Base-by-base conservation (phyloP, 805 yeast species). In the Kodamaea leandrae region DNA sequence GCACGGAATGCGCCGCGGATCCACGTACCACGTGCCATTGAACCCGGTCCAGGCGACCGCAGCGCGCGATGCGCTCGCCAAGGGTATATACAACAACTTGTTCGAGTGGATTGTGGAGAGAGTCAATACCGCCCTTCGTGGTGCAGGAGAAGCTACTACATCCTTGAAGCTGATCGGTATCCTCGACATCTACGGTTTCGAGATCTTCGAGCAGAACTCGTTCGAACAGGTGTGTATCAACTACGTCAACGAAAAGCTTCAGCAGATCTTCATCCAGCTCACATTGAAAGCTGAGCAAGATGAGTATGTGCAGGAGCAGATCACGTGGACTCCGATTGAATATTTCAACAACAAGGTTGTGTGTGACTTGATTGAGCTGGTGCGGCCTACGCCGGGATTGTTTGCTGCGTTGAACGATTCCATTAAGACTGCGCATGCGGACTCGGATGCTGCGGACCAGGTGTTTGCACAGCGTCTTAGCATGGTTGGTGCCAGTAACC, bases 341-440 rank as follows among this genome's bases (percentile, higher is more conserved):
- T 93, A 89, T 64, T 93, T 93, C 71, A 93, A 93, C 66, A 93
- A 93, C 67, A 83, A 91, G 65, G 83, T 93, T 51, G 99, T 93
- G 21, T 93, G 98, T 70, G 99, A 93, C 54, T 74, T 93, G 58
- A 93, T 93, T 57, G 99, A 93, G 66, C 84, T 87, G 20, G 79
- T 80, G 45, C 80, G 96, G 57, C 98, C 99, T 1, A 69, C 64
- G 42, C 97, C 97, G 1, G 99, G 99, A 45, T 75, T 93, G 32
- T 90, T 93, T 69, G 95, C 98, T 2, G 96, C 96, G 2, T 75
- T 93, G 66, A 93, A 91, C 64, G 99, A 93, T 70, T 91, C 98
- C 1, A 83, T 89, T 55, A 97, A 96, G 26, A 93, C 98, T 19
- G 99, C 99, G 0, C 99, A 93, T 60, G 99, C 99, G 3, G 98